These are phyloP conservation scores for Epichloe uncinata DNA, from an alignment of 2,329 filamentous ascomycete genomes.

Conservation along the genomic window DNA sequence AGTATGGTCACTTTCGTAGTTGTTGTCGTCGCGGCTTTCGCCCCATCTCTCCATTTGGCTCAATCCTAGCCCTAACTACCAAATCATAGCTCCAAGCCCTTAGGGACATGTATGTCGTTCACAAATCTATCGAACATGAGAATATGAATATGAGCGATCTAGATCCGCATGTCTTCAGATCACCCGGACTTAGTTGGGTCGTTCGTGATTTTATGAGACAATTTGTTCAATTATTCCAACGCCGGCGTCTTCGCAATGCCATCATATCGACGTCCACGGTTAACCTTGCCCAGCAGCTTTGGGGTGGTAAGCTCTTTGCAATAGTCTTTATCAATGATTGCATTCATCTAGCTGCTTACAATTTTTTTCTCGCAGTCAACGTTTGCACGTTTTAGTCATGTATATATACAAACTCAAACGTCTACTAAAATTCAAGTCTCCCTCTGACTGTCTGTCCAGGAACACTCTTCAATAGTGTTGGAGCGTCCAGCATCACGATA, in stretches of 20 bases:
- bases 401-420: constrained; percentile 5
- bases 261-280: constrained; percentile 19
- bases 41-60: not conserved
- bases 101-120: constrained; percentile 27
- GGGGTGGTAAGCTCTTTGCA: constrained; percentile 13
- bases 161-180: constrained; percentile 10
- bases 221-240: constrained; percentile 16
- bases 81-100: constrained; percentile 24
- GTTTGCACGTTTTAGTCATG: constrained; percentile 32
- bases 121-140: constrained; percentile 20
- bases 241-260: constrained; percentile 18
- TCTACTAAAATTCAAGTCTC: not conserved
- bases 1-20: constrained; percentile 4
- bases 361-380: constrained; percentile 16
- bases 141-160: constrained; percentile 12
- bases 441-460: constrained; percentile 8
- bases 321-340: not conserved
- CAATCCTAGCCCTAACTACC: not conserved
- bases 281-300: constrained; percentile 20
- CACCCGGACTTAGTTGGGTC: constrained; percentile 16
- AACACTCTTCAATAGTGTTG: constrained; percentile 13
- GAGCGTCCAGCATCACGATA: constrained; percentile 7
- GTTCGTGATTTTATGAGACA: constrained; percentile 16
- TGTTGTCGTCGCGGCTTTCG: not conserved
- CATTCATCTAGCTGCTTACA: not conserved